These are phyloP conservation scores for Aspergillus asperescens DNA, from an alignment of 495 filamentous ascomycete genomes.

Conservation along the genomic window DNA sequence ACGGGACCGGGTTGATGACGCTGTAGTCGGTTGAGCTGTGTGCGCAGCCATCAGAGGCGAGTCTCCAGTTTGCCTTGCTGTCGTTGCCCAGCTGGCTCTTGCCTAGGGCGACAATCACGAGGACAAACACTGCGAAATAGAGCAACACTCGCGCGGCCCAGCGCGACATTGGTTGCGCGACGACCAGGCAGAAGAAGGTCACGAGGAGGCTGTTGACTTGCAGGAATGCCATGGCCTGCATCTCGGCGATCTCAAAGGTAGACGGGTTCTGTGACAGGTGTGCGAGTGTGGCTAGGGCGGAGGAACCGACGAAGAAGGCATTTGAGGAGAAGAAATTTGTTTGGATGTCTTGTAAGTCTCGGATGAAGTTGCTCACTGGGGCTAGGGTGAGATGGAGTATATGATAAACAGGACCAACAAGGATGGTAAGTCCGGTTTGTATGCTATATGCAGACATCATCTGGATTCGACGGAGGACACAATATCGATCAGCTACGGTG, in stretches of 20 bases:
- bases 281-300: conserved; percentile 6
- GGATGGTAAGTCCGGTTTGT: conserved; percentile 7
- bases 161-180: conserved; percentile 8
- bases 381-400: conserved; percentile 3
- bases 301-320: conserved; percentile 8
- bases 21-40: conserved; percentile 9
- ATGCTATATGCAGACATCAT: conserved; percentile 11
- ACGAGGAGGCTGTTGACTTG: conserved; percentile 12
- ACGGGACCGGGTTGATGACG: conserved; percentile 9
- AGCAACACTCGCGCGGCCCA: conserved; percentile 8
- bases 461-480: background rate
- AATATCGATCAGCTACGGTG: background rate
- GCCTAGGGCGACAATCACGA: conserved; percentile 4
- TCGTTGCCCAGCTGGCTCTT: conserved; percentile 1
- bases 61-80: conserved; percentile 3
- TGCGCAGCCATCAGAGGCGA: conserved; percentile 11
- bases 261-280: conserved; percentile 8
- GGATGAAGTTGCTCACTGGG: background rate
- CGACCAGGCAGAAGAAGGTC: conserved; percentile 9
- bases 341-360: conserved; percentile 5
- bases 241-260: conserved; percentile 10
- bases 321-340: conserved; percentile 9
- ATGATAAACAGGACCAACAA: conserved; percentile 4
- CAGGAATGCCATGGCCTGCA: conserved; percentile 11
- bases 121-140: conserved; percentile 4